Evolutionary conservation across 768 basidiomycete genomes (phyloP).

Genomic region (Phaffia australis): DNA sequence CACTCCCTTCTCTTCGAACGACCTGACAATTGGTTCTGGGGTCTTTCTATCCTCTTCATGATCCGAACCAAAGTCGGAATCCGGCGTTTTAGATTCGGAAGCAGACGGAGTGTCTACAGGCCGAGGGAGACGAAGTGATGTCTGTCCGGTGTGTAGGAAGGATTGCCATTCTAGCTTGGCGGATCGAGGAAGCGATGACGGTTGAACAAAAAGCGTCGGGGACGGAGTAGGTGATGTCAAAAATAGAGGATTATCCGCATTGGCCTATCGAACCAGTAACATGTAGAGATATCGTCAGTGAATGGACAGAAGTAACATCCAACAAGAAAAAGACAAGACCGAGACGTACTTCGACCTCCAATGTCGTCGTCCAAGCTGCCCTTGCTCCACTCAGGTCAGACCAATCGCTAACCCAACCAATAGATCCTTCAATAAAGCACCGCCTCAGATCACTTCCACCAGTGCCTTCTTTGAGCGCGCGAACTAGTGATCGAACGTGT

Average conservation of each 20-base stretch:
- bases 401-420: slow-evolving; percentile 22
- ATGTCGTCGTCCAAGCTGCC: slow-evolving; percentile 29
- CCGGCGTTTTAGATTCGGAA: neutral
- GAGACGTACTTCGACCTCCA: slow-evolving; percentile 25
- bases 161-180: slow-evolving; percentile 42
- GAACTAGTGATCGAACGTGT: slow-evolving; percentile 60
- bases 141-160: slow-evolving; percentile 35
- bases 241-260: neutral
- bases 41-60: slow-evolving; percentile 30
- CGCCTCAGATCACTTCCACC: slow-evolving; percentile 55
- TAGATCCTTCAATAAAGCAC: slow-evolving; percentile 44
- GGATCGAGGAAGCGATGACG: slow-evolving; percentile 36
- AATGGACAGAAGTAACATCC: neutral
- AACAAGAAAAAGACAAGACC: neutral
- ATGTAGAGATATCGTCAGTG: neutral
- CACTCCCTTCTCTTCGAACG: neutral
- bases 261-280: neutral
- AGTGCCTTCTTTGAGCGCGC: slow-evolving; percentile 49
- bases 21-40: neutral
- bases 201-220: slow-evolving; percentile 34
- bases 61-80: slow-evolving; percentile 27
- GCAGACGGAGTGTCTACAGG: neutral
- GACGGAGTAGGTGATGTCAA: neutral
- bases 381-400: slow-evolving; percentile 28
- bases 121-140: neutral